phyloP scores from a whole-genome alignment of 2,329 filamentous ascomycete species.

The Arthrocladium fulminans region DNA sequence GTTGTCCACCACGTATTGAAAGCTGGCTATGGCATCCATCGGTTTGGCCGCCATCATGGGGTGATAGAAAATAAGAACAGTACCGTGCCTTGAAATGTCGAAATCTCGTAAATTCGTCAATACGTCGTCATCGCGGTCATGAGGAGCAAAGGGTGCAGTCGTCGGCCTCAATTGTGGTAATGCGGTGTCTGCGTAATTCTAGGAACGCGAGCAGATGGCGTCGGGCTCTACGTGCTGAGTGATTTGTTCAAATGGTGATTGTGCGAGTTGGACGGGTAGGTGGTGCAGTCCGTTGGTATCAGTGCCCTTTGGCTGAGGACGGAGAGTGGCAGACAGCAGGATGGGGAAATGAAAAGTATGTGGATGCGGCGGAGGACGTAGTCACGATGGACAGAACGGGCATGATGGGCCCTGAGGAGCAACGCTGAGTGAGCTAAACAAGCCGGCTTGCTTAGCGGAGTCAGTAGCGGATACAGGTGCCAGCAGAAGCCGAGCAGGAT shows the following conservation, averaged over 20 bases:
- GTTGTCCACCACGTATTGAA: constrained; percentile 36
- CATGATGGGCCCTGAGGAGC: background rate
- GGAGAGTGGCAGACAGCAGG: background rate
- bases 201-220: background rate
- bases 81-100: background rate
- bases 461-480: background rate
- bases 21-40: constrained; percentile 38
- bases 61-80: background rate
- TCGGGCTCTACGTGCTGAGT: background rate
- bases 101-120: background rate
- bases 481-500: background rate
- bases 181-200: background rate
- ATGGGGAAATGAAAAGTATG: background rate
- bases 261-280: background rate
- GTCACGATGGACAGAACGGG: background rate
- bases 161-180: background rate
- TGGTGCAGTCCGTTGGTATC: background rate
- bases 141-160: background rate
- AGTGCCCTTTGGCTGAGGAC: background rate
- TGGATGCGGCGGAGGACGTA: background rate
- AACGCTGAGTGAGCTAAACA: background rate
- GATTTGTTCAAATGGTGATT: background rate
- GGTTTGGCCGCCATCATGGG: constrained; percentile 11
- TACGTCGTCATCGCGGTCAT: background rate
- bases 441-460: background rate